Evolutionary conservation across 768 basidiomycete species (phyloP).

Genomic region (Kwoniella dendrophila): DNA sequence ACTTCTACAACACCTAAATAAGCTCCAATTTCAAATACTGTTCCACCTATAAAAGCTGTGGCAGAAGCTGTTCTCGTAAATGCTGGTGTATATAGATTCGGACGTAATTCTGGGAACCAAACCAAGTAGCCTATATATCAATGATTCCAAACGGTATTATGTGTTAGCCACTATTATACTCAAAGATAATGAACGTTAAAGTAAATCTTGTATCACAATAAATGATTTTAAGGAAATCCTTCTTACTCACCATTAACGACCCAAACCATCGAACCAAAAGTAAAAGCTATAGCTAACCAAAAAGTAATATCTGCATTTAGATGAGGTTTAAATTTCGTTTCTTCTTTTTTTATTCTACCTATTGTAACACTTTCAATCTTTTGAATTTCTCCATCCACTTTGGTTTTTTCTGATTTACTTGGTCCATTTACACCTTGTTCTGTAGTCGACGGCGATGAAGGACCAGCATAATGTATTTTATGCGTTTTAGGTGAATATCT

Average conservation of each 20-base stretch:
- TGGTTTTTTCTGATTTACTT: neutral
- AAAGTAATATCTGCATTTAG: constrained; percentile 46
- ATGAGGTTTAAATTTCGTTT: constrained; percentile 40
- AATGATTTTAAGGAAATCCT: no score
- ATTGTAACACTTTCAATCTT: constrained; percentile 14
- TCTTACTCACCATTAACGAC: constrained; percentile 60
- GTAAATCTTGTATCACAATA: no score
- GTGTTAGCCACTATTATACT: no score
- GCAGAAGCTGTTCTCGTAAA: constrained; percentile 58
- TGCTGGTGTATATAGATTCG: constrained; percentile 48
- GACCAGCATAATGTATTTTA: constrained; percentile 25
- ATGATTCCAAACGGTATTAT: no score
- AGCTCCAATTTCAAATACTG: constrained; percentile 65
- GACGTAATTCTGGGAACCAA: constrained; percentile 60
- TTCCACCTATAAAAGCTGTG: constrained; percentile 65
- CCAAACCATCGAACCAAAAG: constrained; percentile 61
- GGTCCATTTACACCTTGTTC: no score
- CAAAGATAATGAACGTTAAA: no score
- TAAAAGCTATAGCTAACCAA: constrained; percentile 56
- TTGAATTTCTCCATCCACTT: constrained; percentile 2
- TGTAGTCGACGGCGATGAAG: neutral
- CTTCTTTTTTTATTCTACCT: constrained; percentile 24
- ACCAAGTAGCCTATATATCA: constrained; percentile 43
- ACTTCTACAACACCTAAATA: constrained; percentile 64
- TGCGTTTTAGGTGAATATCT: constrained; percentile 33